Conservation (phyloP, 176 grass and related monocot species). For the Raddia guianensis region DNA sequence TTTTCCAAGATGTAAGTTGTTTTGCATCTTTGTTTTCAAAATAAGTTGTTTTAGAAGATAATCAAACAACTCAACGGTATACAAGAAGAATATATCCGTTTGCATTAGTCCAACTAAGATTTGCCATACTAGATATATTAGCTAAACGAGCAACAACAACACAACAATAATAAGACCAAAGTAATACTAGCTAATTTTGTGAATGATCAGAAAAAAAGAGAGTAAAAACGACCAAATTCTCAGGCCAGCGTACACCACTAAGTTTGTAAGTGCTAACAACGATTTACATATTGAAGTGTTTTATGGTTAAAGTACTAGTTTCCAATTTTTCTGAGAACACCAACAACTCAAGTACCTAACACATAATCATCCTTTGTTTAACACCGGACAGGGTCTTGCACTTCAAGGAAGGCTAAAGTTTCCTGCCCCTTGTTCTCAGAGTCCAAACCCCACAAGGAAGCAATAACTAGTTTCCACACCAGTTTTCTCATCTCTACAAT, state of each 20-base stretch:
- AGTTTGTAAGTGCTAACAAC: background rate
- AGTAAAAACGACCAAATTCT: background rate
- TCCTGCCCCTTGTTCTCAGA: background rate
- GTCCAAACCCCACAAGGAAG: background rate
- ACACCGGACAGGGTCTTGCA: background rate
- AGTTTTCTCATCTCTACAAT: background rate
- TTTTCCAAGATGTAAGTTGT: slow-evolving; percentile 10
- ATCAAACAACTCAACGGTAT: background rate
- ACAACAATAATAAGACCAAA: background rate
- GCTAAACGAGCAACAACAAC: background rate
- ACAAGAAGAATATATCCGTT: background rate
- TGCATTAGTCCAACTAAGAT: background rate
- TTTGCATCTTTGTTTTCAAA: background rate
- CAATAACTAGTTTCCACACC: background rate
- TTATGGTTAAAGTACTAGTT: background rate
- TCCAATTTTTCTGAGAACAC: slow-evolving; percentile 19
- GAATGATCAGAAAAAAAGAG: background rate
- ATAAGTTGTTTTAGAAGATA: background rate
- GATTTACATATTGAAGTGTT: background rate
- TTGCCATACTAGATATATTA: background rate
- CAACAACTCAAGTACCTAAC: background rate
- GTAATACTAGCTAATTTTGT: background rate
- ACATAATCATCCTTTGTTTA: slow-evolving; percentile 11
- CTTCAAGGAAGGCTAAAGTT: background rate
- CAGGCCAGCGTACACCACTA: background rate